phyloP scores from a whole-genome alignment of 176 grass and related monocot species.

The Tillandsia leiboldiana region DNA sequence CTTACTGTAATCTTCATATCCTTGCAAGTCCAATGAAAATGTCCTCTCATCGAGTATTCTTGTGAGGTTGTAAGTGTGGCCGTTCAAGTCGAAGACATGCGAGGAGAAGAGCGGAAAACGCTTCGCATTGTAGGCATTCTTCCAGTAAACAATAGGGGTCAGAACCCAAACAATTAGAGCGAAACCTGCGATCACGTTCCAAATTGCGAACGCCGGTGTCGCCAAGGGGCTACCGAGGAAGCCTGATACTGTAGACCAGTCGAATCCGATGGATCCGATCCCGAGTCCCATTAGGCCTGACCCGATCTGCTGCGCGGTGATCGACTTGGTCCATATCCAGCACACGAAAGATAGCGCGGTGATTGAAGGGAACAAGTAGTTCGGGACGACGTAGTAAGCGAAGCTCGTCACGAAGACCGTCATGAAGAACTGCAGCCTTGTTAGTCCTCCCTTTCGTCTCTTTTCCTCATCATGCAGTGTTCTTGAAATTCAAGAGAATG shows the following conservation, averaged over 20 bases:
- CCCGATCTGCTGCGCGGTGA: conserved; percentile 23
- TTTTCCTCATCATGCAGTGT: conserved; percentile 18
- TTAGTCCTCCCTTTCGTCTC: neutral
- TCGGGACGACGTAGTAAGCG: conserved; percentile 6
- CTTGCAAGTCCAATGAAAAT: conserved; percentile 47
- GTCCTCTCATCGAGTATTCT: conserved; percentile 31
- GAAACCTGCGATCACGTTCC: conserved; percentile 54
- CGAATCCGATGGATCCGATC: conserved; percentile 8
- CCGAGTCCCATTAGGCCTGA: conserved; percentile 14
- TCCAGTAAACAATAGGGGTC: conserved; percentile 52
- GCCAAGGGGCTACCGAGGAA: conserved; percentile 21
- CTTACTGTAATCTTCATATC: conserved; percentile 38
- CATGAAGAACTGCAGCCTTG: conserved; percentile 17
- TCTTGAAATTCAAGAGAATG: neutral
- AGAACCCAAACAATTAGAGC: conserved; percentile 43
- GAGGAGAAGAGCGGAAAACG: conserved; percentile 48
- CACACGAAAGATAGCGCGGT: neutral
- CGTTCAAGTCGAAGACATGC: conserved; percentile 42
- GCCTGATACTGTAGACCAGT: conserved; percentile 12
- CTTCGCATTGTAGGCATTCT: conserved; percentile 36
- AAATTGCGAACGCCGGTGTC: conserved; percentile 27
- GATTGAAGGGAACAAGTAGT: conserved; percentile 11
- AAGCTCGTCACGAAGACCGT: conserved; percentile 11
- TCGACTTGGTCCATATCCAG: neutral
- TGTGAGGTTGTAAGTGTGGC: conserved; percentile 46